phyloP scores from a whole-genome alignment of 23 red algal species.

The Cyanidioschyzon merolae region DNA sequence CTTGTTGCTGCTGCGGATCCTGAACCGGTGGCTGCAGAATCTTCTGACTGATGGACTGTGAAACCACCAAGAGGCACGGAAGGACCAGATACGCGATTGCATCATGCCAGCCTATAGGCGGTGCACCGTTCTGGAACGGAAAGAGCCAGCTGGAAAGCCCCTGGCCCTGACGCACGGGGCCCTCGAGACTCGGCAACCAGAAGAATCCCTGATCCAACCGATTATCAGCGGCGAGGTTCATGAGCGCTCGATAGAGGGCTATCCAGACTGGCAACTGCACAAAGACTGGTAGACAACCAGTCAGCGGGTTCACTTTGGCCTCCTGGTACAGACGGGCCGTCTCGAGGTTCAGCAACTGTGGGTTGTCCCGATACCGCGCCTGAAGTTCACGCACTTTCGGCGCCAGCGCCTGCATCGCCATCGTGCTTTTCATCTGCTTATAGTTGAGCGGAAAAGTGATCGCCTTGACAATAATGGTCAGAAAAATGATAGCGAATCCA shows the following conservation, averaged over 20 bases:
- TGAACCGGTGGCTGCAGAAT: conserved; percentile 56
- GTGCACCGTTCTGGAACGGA: conserved; percentile 81
- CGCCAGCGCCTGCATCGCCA: conserved; percentile 85
- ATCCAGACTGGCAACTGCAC: conserved; percentile 94
- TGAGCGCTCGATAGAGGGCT: conserved; percentile 82
- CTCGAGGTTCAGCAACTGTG: conserved; percentile 74
- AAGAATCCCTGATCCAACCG: conserved; percentile 73
- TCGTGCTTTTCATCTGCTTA: conserved; percentile 88
- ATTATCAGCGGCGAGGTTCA: conserved; percentile 77
- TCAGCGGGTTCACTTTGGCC: conserved; percentile 85
- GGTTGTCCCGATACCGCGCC: conserved; percentile 81
- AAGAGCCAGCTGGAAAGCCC: conserved; percentile 78
- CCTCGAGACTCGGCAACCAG: conserved; percentile 85
- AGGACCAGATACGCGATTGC: conserved; percentile 77
- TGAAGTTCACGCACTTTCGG: conserved; percentile 85
- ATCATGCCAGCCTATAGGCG: conserved; percentile 98
- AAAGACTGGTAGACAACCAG: conserved; percentile 84
- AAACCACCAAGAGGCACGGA: conserved; percentile 59
- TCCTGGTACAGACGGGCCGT: conserved; percentile 84
- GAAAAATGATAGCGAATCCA: conserved; percentile 84
- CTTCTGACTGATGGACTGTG: conserved; percentile 56
- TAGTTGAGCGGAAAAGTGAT: conserved; percentile 93
- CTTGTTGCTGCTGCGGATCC: conserved; percentile 40
- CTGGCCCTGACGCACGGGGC: conserved; percentile 65
- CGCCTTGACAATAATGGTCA: conserved; percentile 79